Evolutionary conservation across 768 basidiomycete genomes (phyloP), one percentile per base, ranked within the genome.

Genomic region (Hygrophorus pudorinus): DNA sequence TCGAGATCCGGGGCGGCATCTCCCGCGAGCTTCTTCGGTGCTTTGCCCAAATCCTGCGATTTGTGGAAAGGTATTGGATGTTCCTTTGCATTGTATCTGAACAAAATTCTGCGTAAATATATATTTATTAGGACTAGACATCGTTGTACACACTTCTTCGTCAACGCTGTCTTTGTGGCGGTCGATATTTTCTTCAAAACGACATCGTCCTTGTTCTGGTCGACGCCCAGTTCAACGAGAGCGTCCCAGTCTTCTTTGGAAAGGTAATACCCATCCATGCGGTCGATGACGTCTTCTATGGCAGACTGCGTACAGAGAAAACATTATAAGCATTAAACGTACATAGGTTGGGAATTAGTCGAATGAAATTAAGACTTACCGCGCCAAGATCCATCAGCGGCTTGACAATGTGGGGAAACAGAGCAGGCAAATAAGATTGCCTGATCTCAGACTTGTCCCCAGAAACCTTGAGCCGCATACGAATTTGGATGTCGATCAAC

Each of bases 31-130:
- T 85, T 93, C 74, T 90, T 93, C 1, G 83, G 78, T 4, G 56
- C 67, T 58, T 85, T 89, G 13, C 86, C 85, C 7, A 89, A 64
- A 50, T 90, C 85, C 49, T 73, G 67, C 2, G 83, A 88, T 54
- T 91, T 93, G 63, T 97, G 80, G 75, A 94, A 98, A 1, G 96
- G 79, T 53, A 99, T 85, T 0, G 96, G 96, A 59, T 98, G 94
- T 33, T 92, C 90, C 12, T 64, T 61, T 7, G 78, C 66, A 62
- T 98, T 98, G 64, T 96, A 99, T 57, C 90, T 94, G 53, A 4
- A 21, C 7, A 39, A 18, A 43, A 38, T 28, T 30, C 17, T 11
- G 48, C 24, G 34, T 32, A 5, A 31, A 5, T 28, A 43, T 21
- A 46, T 24, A 24, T 24, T 7, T 7, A 24, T 24, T 24, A 39